Base-by-base conservation (phyloP, 768 basidiomycete species). In the Mrakia gelida region DNA sequence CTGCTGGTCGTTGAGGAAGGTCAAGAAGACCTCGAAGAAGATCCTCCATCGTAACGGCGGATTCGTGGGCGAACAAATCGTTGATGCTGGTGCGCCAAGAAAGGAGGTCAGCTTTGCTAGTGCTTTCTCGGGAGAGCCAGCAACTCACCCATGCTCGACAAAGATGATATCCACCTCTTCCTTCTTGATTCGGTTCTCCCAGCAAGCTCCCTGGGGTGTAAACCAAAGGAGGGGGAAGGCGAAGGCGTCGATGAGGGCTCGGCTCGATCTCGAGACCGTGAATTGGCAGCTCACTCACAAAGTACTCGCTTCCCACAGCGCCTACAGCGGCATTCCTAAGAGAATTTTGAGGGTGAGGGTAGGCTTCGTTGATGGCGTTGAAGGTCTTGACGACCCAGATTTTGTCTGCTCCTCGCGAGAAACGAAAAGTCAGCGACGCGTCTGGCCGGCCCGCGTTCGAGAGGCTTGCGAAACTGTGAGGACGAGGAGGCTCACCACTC, bases 351-450 rank as follows among this genome's bases (percentile, higher is more conserved):
- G 67, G 67, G 26, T 70, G 67, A 45, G 67, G 38, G 10, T 70
- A 43, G 5, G 67, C 32, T 9, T 38, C 38, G 67, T 70, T 70
- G 34, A 70, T 70, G 9, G 67, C 67, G 67, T 70, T 38, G 38
- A 70, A 70, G 34, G 67, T 70, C 16, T 70, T 70, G 38, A 26
- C 34, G 34, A 70, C 67, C 67, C 67, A 70, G 18, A 70, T 70
- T 16, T 70, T 23, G 21, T 70, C 67, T 70, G 34, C 2, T 23
- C 2, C 16, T 0, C n/a, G 9, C n/a, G 26, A 28, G 59, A 59
- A 28, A n/a, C 26, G n/a, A n/a, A 59, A 28, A 3, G 15, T 52
- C 3, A 52, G 49, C 4, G 49, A 52, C 49, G 49, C 49, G 49
- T 52, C 49, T 52, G n/a, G n/a, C n/a, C n/a, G n/a, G n/a, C n/a